Evolutionary conservation across 352 stramenopile species (phyloP), one percentile per base, ranked within the genome.

Genomic region (Phytophthora rubi): DNA sequence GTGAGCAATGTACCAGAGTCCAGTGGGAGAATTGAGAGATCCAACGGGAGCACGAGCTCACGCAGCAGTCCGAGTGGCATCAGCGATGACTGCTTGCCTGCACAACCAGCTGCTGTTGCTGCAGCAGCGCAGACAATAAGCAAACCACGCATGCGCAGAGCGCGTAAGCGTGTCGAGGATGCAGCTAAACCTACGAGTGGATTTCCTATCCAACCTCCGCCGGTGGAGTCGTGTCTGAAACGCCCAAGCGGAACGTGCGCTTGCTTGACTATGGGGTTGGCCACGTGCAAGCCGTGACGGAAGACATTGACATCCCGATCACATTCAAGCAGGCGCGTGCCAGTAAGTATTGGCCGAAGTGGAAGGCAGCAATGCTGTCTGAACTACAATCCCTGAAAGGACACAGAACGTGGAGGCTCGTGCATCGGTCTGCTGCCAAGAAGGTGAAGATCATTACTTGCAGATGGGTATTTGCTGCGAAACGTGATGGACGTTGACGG

Each of bases 191-290:
- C 2, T 18, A 60, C 37, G 4, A 35, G 23, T 33, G 45, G 32
- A 10, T 60, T 60, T 35, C 37, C 7, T 3, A 60, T 54, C 2
- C 39, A 53, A 5, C 12, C 9, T 32, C 60, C 60, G 4, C 51
- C 51, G 23, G 39, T 54, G 15, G 16, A 53, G 30, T 37, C 37
- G 16, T 59, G 52, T 30, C 0, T 48, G 15, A 55, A 55, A 23
- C 13, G 37, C 10, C 49, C 60, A 21, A 16, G 51, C n/a, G 16
- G n/a, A 68, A 58, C 6, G 61, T 62, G 18, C 53, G 62, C 0
- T 15, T 69, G 32, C 6, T 8, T 10, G 32, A 69, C 21, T 69
- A 69, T 8, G 62, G 54, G 13, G 44, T 58, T 2, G 49, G 45
- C 8, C 33, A 42, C 1, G 33, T 42, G 6, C 33, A 42, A 1